Conservation (phyloP, 108 stramenopile species). For the Nannochloropsis granulata region DNA sequence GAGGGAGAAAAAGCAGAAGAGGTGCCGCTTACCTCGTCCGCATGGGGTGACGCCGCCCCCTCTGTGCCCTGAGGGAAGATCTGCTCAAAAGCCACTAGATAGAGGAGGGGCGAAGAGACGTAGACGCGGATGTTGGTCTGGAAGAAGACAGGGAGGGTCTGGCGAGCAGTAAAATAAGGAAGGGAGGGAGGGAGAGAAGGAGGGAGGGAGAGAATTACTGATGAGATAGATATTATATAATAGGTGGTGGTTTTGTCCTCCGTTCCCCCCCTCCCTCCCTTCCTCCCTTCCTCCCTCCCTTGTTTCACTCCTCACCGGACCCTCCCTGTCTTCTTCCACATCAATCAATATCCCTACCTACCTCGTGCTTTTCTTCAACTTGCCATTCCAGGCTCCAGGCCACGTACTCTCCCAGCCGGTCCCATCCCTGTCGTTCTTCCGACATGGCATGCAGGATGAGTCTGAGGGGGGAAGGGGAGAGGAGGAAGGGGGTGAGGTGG, state of each 20-base stretch:
- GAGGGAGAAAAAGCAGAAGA: not conserved
- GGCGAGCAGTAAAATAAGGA: not conserved
- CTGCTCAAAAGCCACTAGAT: not conserved
- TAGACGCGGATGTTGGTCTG: not conserved
- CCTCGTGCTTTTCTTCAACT: not conserved
- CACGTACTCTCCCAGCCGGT: not conserved
- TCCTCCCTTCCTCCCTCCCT: not conserved
- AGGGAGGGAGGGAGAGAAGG: not conserved
- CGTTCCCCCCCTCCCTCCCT: not conserved
- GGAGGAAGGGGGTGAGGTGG: no score
- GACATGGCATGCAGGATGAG: not conserved
- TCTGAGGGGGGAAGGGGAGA: not conserved
- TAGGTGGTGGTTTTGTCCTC: not conserved
- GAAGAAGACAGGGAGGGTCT: not conserved
- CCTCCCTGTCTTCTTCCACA: not conserved
- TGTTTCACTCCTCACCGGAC: not conserved
- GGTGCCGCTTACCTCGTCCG: not conserved
- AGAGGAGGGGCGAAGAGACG: not conserved
- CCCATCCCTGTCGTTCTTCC: not conserved
- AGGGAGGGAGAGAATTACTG: not conserved
- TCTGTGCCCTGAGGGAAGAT: not conserved
- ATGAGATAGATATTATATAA: no score
- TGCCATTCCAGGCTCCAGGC: not conserved
- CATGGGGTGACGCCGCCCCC: not conserved
- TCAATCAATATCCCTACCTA: not conserved